Base-by-base conservation (phyloP, 331 rosid species). In the Quercus phellos region DNA sequence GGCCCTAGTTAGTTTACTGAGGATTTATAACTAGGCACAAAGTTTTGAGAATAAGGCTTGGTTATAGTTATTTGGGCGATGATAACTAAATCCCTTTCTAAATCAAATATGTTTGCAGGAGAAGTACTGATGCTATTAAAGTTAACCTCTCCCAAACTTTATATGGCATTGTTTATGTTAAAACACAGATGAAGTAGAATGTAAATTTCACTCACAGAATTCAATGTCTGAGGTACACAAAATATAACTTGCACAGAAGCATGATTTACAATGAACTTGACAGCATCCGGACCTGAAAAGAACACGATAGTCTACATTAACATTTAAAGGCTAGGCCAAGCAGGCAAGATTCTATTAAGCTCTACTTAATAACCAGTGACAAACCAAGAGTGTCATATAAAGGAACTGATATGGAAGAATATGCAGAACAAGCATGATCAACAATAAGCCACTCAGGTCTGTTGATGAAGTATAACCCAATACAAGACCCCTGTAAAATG, bases 401-500 rank as follows among this genome's bases (percentile, higher is more conserved):
- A 78, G 99, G 99, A 79, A 95, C 94, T 77, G 99, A 95, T 84
- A 93, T 70, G 84, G 81, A 90, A 35, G 99, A 95, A 88, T 95
- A 95, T 1, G 99, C 94, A 68, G 94, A 93, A 87, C 99, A 95
- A 54, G 98, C 99, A 87, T 95, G 98, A 85, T 95, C 99, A 89
- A 93, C 93, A 71, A 92, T 86, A 43, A 95, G 58, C 99, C 99
- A 95, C 86, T 95, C 99, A 16, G 99, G 99, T 89, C 96, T 87
- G 87, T 95, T 95, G 74, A 95, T 85, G 82, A 93, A 95, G 84
- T 93, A 95, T 82, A 95, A 78, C 81, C 99, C 99, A 75, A 95
- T 61, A 82, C 89, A 54, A 70, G 98, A 80, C 26, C 90, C 98
- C 99, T 95, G 88, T 56, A 73, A 64, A 70, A 71, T 64, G 9